Evolutionary conservation across 371 early-diverging fungal species (phyloP), one percentile per base, ranked within the genome.

Genomic region (Gilbertella persicaria): DNA sequence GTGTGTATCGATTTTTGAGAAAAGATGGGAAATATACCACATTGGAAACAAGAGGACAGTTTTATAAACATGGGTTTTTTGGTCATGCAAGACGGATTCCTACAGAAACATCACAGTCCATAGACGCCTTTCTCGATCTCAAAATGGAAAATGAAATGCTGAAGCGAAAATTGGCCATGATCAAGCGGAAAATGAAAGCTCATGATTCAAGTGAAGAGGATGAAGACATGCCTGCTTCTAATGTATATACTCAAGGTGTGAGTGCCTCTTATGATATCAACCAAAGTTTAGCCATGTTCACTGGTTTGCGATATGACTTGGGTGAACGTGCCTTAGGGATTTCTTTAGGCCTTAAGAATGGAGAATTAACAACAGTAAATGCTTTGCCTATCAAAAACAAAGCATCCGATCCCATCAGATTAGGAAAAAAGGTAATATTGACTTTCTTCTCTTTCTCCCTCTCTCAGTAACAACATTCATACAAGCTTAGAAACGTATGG

Each of bases 81-180:
- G 68, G 69, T 29, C 62, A 50, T 28, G 75, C 71, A n/a, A 55
- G 74, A 21, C 49, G 51, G 13, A 59, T 73, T 23, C 79, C 75
- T 4, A 53, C 70, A 29, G 67, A 69, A 30, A 50, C 63, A 14
- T 42, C 74, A 16, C 44, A 47, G n/a, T 57, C 62, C 24, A 53
- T 79, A 14, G 76, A 79, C 46, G 42, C 63, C 1, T 71, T 79
- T 37, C 56, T 79, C n/a, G 74, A 75, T 44, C 43, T 67, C 21
- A 70, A 71, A 44, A 58, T 73, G 55, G 79, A 79, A 51, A 79
- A 79, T 47, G 71, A 75, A 50, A 45, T 62, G 28, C 54, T 79
- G 17, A 59, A 44, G 40, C 50, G 63, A 9, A 60, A 67, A 19
- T 55, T 73, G 5, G 24, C 19, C 12, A 4, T n/a, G 29, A 35